Base-by-base conservation (phyloP, 1,139 yeast species). In the Suhomyces choctaworum region DNA sequence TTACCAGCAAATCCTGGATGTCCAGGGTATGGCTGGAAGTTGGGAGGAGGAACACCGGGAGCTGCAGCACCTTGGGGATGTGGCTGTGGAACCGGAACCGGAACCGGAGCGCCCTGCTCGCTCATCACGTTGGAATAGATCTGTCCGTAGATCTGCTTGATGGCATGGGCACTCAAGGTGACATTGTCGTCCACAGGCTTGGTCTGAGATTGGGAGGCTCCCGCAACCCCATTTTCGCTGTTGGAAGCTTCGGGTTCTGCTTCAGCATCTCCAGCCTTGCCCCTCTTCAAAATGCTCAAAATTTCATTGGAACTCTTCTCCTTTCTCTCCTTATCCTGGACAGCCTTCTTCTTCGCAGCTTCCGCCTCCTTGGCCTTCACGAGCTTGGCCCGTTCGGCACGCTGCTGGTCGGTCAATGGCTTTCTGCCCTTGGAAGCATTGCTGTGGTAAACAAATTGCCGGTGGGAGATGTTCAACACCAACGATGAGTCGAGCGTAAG, bases 401-500 rank as follows among this genome's bases (percentile, higher is more conserved):
- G 52, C 36, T 58, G 63, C 11, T 55, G 58, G 10, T 47, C 54
- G 15, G 52, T 51, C 28, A 56, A 36, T 5, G 58, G 59, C 44
- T 70, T 73, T 52, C 68, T 63, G 27, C 53, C 52, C 45, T 70
- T 64, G 0, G 88, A 81, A 7, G 86, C 86, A 50, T 76, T 77
- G 8, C 88, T 78, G 50, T 85, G 94, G 55, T 74, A 83, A 27
- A 86, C 78, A 51, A 87, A 75, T 58, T 90, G 96, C 44, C 76
- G 76, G 49, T 78, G 65, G 7, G 92, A 70, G 37, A 90, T 58
- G 55, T 92, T 94, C 62, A 94, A 72, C 22, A 92, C 81, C 39
- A 87, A 74, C 1, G 94, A 82, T 1, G 95, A 80, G 47, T 87
- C 95, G 37, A 92, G 78, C 17, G 85, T 77, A 48, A 89, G 63